phyloP scores from a whole-genome alignment of 164 flowering plant genomes.

The Echeveria elegans region DNA sequence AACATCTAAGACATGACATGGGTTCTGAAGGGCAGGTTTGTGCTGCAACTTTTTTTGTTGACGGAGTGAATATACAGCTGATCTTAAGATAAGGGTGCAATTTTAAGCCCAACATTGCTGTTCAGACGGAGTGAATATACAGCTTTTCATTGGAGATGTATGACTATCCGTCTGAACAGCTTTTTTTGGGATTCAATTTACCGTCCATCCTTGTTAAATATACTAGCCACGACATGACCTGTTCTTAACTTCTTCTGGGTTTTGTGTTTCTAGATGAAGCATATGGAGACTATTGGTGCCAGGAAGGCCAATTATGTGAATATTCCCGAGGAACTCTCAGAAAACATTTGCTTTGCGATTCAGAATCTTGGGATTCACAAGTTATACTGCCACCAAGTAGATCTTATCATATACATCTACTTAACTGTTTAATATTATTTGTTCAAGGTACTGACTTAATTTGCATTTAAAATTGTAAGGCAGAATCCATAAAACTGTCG shows the following conservation, averaged over 20 bases:
- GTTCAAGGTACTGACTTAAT: neutral
- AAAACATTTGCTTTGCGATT: slow-evolving; percentile 38
- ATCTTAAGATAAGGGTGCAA: neutral
- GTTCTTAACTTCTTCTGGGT: slow-evolving; percentile 1
- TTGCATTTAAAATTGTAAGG: slow-evolving; percentile 28
- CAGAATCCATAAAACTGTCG: slow-evolving; percentile 66
- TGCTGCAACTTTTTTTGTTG: neutral
- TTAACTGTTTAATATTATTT: neutral
- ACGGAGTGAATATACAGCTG: neutral
- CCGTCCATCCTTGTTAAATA: neutral
- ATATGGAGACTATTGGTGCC: slow-evolving; percentile 60
- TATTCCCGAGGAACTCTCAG: slow-evolving; percentile 53
- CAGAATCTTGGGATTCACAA: slow-evolving; percentile 49
- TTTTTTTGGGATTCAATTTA: neutral
- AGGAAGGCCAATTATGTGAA: slow-evolving; percentile 50
- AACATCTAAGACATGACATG: slow-evolving; percentile 60
- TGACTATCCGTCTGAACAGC: too few species aligned
- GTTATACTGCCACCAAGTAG: slow-evolving; percentile 87
- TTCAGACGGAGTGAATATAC: too few species aligned
- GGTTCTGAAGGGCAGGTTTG: slow-evolving; percentile 85
- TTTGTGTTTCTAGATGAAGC: slow-evolving; percentile 59
- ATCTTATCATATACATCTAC: slow-evolving; percentile 4
- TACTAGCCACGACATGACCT: neutral
- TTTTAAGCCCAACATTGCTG: too few species aligned
- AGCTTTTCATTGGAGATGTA: neutral